Conservation (phyloP, 306 rosid genomes). For the Acacia crassicarpa region DNA sequence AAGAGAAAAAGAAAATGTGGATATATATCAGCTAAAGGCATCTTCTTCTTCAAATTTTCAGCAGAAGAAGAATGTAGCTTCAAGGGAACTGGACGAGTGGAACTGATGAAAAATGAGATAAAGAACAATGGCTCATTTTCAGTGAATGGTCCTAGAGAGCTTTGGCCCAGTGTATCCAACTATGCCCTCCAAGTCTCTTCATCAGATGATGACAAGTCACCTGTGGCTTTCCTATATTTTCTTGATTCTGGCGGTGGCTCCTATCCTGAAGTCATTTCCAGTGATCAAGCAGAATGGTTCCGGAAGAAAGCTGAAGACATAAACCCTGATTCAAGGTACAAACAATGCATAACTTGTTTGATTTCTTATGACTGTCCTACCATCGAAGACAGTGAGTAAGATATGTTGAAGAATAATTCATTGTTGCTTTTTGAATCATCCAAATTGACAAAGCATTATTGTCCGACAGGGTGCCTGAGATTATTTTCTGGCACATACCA, state of each 20-base stretch:
- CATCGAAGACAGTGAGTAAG: not conserved
- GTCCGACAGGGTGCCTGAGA: conserved; percentile 71
- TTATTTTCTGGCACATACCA: conserved; percentile 92
- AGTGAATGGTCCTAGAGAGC: conserved; percentile 60
- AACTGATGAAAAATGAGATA: conserved; percentile 63
- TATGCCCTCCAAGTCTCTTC: conserved; percentile 60
- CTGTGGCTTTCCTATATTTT: conserved; percentile 67
- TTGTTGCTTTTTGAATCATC: not conserved
- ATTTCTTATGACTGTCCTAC: not conserved
- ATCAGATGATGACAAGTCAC: conserved; percentile 42
- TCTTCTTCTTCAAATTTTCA: conserved; percentile 26
- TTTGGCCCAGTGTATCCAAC: conserved; percentile 88
- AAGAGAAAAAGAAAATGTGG: no score
- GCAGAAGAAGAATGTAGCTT: conserved; percentile 67
- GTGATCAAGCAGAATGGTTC: conserved; percentile 74
- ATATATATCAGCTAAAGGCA: not conserved
- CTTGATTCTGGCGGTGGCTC: conserved; percentile 97
- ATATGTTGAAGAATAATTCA: not conserved
- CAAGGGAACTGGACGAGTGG: conserved; percentile 61
- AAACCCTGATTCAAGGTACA: conserved; percentile 69
- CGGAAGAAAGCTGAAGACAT: conserved; percentile 43
- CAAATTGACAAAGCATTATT: conserved; percentile 8
- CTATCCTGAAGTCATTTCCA: conserved; percentile 76
- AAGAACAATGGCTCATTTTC: conserved; percentile 49
- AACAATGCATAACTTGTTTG: conserved; percentile 6